phyloP scores from a whole-genome alignment of 768 basidiomycete species.

The Baorangia bicolor region DNA sequence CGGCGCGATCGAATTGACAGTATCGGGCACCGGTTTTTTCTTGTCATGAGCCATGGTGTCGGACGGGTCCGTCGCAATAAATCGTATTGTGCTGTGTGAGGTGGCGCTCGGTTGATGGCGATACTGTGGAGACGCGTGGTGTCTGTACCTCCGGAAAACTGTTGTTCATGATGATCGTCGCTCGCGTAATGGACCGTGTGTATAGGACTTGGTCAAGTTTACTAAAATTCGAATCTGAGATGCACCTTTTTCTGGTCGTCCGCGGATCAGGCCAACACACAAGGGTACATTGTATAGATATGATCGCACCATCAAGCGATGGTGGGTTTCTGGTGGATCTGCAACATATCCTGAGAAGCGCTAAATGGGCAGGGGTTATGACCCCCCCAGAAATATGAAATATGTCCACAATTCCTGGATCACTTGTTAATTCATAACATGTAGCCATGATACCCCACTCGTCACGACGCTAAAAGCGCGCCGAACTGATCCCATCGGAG shows the following conservation, averaged over 20 bases:
- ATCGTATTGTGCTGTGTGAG: background rate
- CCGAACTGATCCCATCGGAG: conserved; percentile 10
- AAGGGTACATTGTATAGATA: background rate
- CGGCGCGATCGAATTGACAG: too few relatives aligned
- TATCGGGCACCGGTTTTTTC: background rate
- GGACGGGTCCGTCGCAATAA: background rate
- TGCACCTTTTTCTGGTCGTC: conserved; percentile 21
- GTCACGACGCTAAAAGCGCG: background rate
- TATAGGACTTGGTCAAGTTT: conserved; percentile 4
- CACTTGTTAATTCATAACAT: background rate
- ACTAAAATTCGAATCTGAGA: conserved; percentile 19
- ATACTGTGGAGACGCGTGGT: background rate
- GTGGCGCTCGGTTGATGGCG: conserved; percentile 9
- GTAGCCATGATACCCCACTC: background rate
- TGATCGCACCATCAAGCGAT: background rate
- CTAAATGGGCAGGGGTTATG: background rate
- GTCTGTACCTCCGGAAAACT: background rate
- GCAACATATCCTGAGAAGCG: background rate
- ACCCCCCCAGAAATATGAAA: conserved; percentile 11
- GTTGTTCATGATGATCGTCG: conserved; percentile 23
- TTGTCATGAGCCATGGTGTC: background rate
- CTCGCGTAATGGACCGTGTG: conserved; percentile 15
- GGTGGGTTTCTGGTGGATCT: conserved; percentile 8
- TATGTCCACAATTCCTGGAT: background rate
- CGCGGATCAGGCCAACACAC: conserved; percentile 26